Evolutionary conservation across 2,329 filamentous ascomycete species (phyloP).

Genomic region (Clathrospora elynae): DNA sequence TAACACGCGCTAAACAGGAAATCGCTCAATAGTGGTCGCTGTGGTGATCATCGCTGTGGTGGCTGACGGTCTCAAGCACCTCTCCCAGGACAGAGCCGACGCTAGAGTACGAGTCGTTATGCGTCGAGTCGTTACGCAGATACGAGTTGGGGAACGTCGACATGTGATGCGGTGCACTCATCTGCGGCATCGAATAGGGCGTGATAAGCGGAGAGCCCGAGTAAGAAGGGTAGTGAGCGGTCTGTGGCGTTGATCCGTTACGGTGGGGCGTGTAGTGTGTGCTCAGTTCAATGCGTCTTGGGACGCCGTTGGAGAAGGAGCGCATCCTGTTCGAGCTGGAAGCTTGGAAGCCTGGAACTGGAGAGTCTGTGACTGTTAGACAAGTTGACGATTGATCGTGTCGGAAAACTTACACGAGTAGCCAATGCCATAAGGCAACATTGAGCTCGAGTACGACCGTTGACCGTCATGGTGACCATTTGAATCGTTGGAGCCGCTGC

Average conservation of each 20-base stretch:
- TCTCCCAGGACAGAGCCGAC: conserved; percentile 46
- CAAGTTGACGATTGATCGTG: not conserved
- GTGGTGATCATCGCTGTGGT: conserved; percentile 41
- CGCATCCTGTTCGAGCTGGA: conserved; percentile 47
- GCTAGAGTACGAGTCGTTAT: conserved; percentile 44
- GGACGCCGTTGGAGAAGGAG: conserved; percentile 48
- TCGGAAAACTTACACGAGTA: conserved; percentile 41
- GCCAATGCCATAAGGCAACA: conserved; percentile 49
- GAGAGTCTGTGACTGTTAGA: conserved; percentile 41
- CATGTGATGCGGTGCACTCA: conserved; percentile 50
- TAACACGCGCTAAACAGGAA: conserved; percentile 18
- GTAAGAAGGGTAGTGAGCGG: conserved; percentile 49
- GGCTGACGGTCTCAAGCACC: conserved; percentile 42
- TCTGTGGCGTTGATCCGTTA: conserved; percentile 46
- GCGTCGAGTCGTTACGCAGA: conserved; percentile 43
- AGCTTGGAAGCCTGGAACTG: conserved; percentile 49
- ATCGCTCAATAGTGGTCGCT: conserved; percentile 31
- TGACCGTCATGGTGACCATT: conserved; percentile 31
- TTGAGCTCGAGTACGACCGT: conserved; percentile 39
- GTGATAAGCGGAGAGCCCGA: conserved; percentile 48
- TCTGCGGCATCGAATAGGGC: conserved; percentile 45
- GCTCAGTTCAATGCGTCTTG: conserved; percentile 49
- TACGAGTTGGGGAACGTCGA: conserved; percentile 47
- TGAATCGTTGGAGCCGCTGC: conserved; percentile 31
- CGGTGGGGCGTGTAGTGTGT: conserved; percentile 47